These are phyloP conservation scores for Nissolia schottii DNA, from an alignment of 306 rosid genomes.

Conservation along the genomic window DNA sequence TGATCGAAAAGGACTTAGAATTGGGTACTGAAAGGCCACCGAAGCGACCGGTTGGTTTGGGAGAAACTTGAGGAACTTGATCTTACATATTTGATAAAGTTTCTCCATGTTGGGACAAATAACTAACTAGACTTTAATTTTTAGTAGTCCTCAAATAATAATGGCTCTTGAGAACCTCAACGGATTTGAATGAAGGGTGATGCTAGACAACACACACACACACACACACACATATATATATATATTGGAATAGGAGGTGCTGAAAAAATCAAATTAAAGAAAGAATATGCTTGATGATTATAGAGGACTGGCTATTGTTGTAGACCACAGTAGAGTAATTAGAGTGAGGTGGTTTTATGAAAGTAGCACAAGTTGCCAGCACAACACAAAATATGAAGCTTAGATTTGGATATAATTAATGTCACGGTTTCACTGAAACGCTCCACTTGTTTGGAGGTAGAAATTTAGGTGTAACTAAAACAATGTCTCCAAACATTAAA, in stretches of 20 bases:
- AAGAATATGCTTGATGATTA: slow-evolving; percentile 29
- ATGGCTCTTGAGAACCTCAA: neutral
- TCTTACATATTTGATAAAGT: slow-evolving; percentile 7
- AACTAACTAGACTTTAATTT: no score
- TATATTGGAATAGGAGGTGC: neutral
- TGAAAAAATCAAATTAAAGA: slow-evolving; percentile 20
- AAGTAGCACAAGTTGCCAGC: slow-evolving; percentile 33
- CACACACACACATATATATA: no score
- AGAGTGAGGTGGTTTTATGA: neutral
- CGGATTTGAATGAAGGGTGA: neutral
- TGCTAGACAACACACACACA: neutral
- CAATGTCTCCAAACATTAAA: neutral
- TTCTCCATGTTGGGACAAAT: slow-evolving; percentile 35
- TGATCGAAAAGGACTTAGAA: slow-evolving; percentile 37
- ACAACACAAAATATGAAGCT: neutral
- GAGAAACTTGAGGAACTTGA: slow-evolving; percentile 34
- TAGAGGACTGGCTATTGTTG: slow-evolving; percentile 12
- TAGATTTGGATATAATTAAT: slow-evolving; percentile 15
- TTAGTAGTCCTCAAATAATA: neutral
- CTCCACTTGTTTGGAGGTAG: slow-evolving; percentile 14
- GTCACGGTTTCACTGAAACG: neutral
- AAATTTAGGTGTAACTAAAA: neutral
- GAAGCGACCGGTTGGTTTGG: slow-evolving; percentile 33
- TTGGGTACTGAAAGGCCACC: slow-evolving; percentile 27
- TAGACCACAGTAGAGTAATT: neutral